Evolutionary conservation across 2,329 filamentous ascomycete genomes (phyloP).

Genomic region (Aspergillus pseudoglaucus): DNA sequence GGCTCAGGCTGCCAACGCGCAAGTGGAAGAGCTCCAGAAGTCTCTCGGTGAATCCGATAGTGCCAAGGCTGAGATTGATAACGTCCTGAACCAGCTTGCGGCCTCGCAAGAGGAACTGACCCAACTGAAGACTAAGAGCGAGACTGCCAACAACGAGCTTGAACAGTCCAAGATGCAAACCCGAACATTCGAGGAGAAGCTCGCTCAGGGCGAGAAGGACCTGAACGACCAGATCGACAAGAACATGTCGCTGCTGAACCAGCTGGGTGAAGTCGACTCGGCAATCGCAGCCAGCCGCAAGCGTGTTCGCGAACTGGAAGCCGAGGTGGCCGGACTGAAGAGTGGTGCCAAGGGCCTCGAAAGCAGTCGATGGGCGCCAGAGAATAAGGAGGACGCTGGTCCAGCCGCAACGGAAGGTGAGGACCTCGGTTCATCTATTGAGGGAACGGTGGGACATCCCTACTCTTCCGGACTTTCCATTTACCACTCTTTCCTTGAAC

Average conservation of each 20-base stretch:
- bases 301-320: conserved; percentile 34
- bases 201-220: conserved; percentile 29
- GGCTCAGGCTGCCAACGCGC: conserved; percentile 32
- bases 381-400: conserved; percentile 27
- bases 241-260: conserved; percentile 35
- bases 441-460: conserved; percentile 43
- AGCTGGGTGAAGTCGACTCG: conserved; percentile 34
- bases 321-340: conserved; percentile 32
- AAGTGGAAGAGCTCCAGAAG: conserved; percentile 75
- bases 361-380: conserved; percentile 38
- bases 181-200: conserved; percentile 26
- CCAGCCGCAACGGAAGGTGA: conserved; percentile 38
- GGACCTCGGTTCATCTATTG: conserved; percentile 42
- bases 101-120: conserved; percentile 28
- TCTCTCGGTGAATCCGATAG: conserved; percentile 75
- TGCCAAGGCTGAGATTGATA: conserved; percentile 60
- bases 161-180: conserved; percentile 24
- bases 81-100: conserved; percentile 49
- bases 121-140: conserved; percentile 25
- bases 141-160: conserved; percentile 24
- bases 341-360: conserved; percentile 26
- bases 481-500: conserved; percentile 26
- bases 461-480: conserved; percentile 23
- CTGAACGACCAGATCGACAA: conserved; percentile 36
- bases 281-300: conserved; percentile 29